A percentile compares a stretch with the other conserved stretches of the same genome.
Evolutionary conservation across 1,139 yeast species (phyloP).

Genomic region (Saccharomyces pastorianus): DNA sequence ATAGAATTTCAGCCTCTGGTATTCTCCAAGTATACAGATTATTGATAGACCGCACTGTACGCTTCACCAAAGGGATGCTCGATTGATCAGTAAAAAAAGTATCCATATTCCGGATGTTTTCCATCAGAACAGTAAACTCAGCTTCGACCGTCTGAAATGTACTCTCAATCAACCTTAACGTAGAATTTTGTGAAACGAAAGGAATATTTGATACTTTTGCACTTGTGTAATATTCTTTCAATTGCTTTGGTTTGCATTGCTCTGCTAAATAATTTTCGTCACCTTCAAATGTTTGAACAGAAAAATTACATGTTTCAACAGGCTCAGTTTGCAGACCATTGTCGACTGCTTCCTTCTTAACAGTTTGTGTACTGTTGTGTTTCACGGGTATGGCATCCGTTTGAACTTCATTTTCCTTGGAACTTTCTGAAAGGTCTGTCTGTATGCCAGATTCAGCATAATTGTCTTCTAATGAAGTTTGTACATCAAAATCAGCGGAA

Average conservation of each 20-base stretch:
- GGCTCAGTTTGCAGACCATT: slow-evolving; percentile 27
- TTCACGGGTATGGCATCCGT: slow-evolving; percentile 5
- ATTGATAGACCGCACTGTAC: slow-evolving; percentile 16
- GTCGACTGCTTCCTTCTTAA: slow-evolving; percentile 7
- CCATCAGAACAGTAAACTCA: slow-evolving; percentile 34
- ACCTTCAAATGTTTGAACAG: slow-evolving; percentile 32
- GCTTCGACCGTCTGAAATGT: slow-evolving; percentile 36
- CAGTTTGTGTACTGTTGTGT: slow-evolving; percentile 9
- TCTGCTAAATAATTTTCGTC: slow-evolving; percentile 34
- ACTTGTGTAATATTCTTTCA: slow-evolving; percentile 17
- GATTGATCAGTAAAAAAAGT: slow-evolving; percentile 34
- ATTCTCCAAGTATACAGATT: slow-evolving; percentile 37
- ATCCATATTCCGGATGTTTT: slow-evolving; percentile 31
- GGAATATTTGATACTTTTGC: slow-evolving; percentile 15
- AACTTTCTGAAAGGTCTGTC: background rate
- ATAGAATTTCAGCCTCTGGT: slow-evolving; percentile 30
- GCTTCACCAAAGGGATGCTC: slow-evolving; percentile 12
- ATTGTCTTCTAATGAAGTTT: background rate
- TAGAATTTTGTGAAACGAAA: slow-evolving; percentile 19
- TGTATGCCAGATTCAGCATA: background rate
- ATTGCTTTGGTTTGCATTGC: slow-evolving; percentile 16
- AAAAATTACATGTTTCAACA: slow-evolving; percentile 13
- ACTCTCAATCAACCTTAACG: slow-evolving; percentile 33
- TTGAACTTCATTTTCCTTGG: slow-evolving; percentile 8
- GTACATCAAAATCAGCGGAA: background rate